Percentiles rank a stretch among this genome's conserved stretches.
phyloP scores from a whole-genome alignment of 2,329 filamentous ascomycete genomes.

The Cercospora sp. region DNA sequence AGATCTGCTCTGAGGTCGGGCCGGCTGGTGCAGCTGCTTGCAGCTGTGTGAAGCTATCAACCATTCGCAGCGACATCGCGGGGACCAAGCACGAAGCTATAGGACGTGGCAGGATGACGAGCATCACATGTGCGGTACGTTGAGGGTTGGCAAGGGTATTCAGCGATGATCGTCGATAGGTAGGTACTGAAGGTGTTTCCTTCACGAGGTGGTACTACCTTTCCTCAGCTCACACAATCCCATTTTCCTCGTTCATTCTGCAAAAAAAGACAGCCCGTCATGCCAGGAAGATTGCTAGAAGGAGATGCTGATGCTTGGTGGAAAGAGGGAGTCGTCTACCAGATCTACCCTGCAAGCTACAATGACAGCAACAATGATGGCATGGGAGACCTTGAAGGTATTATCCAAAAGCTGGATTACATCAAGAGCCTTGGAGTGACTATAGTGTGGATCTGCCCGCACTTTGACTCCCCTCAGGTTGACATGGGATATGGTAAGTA shows the following conservation, averaged over 20 bases:
- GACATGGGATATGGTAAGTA: conserved; percentile 54
- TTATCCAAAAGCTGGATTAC: conserved; percentile 62
- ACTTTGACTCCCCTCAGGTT: conserved; percentile 54
- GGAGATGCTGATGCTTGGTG: conserved; percentile 10
- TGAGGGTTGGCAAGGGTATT: not conserved
- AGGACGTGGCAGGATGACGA: not conserved
- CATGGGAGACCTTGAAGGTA: conserved; percentile 64
- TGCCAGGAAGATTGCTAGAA: not conserved
- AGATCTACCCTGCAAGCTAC: conserved; percentile 62
- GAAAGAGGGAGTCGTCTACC: conserved; percentile 37
- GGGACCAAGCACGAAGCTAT: not conserved
- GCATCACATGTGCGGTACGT: conserved; percentile 4
- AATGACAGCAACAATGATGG: conserved; percentile 57
- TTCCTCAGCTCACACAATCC: not conserved
- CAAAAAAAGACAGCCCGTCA: not conserved
- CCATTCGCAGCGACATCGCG: conserved; percentile 1
- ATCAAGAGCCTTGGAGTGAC: conserved; percentile 62
- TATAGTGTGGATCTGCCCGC: conserved; percentile 45
- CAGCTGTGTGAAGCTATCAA: conserved; percentile 6
- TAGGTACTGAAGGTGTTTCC: not conserved
- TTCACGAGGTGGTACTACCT: not conserved
- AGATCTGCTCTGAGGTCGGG: not conserved
- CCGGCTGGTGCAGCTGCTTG: not conserved
- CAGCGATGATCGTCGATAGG: conserved; percentile 5
- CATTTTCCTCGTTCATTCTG: not conserved